phyloP scores from a whole-genome alignment of 2,329 filamentous ascomycete genomes.

The Pyricularia sp. region DNA sequence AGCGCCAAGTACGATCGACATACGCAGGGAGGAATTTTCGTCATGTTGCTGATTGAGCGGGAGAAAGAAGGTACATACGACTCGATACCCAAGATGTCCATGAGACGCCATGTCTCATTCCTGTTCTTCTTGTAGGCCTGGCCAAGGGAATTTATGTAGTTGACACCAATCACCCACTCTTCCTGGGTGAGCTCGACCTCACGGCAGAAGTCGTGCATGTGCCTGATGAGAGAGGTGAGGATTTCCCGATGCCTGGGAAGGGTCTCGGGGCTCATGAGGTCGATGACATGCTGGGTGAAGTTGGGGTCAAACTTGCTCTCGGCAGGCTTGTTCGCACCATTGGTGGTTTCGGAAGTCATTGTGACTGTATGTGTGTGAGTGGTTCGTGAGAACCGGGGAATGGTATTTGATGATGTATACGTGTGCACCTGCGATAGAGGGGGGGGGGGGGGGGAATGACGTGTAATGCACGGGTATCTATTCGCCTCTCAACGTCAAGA shows the following conservation, averaged over 20 bases:
- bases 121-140: slow-evolving; percentile 51
- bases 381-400: neutral
- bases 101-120: slow-evolving; percentile 67
- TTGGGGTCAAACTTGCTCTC: slow-evolving; percentile 55
- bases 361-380: neutral
- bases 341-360: neutral
- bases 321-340: slow-evolving; percentile 6
- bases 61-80: slow-evolving; percentile 29
- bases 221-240: slow-evolving; percentile 57
- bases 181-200: slow-evolving; percentile 72
- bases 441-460: neutral
- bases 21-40: neutral
- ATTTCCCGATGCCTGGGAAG: slow-evolving; percentile 59
- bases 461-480: neutral
- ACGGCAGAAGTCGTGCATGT: slow-evolving; percentile 74
- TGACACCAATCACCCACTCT: slow-evolving; percentile 62
- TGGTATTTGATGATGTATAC: neutral
- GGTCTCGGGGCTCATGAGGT: slow-evolving; percentile 64
- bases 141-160: slow-evolving; percentile 56
- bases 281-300: slow-evolving; percentile 67
- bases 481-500: neutral
- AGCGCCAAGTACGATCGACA: neutral
- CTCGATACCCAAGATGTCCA: slow-evolving; percentile 66
- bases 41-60: neutral
- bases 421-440: neutral